Evolutionary conservation across 495 filamentous ascomycete genomes (phyloP).

Genomic region (Astrothelium subdiscretum): DNA sequence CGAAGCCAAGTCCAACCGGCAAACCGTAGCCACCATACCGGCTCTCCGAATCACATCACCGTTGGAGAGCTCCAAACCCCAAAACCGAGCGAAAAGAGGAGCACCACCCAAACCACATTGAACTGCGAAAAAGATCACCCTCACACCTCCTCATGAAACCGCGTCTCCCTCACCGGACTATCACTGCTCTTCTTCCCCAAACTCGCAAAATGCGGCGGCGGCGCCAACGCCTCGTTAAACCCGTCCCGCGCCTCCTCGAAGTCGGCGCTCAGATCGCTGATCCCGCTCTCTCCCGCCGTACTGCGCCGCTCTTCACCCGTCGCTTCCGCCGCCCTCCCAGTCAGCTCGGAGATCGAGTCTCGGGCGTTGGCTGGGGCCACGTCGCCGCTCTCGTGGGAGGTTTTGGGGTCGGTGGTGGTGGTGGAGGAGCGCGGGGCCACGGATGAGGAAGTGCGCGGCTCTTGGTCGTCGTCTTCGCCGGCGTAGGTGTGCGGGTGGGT

Average conservation of each 20-base stretch:
- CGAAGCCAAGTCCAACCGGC: background rate
- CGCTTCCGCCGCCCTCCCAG: background rate
- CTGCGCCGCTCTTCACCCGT: background rate
- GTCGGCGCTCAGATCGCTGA: conserved; percentile 7
- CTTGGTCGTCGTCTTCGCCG: conserved; percentile 13
- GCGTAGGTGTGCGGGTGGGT: background rate
- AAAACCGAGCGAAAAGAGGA: too few species aligned
- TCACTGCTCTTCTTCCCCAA: conserved; percentile 8
- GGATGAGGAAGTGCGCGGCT: background rate
- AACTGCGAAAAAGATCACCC: background rate
- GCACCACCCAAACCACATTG: too few species aligned
- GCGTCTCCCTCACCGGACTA: conserved; percentile 18
- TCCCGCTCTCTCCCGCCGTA: background rate
- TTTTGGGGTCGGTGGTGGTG: background rate
- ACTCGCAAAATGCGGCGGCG: conserved; percentile 15
- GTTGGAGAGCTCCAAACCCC: background rate
- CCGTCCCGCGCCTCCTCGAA: conserved; percentile 22
- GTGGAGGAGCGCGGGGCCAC: background rate
- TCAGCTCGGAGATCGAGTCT: background rate
- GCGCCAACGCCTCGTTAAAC: conserved; percentile 19
- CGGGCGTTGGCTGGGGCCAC: background rate
- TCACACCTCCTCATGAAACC: conserved; percentile 19
- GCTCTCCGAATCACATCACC: background rate
- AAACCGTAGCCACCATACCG: background rate
- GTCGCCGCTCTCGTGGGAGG: background rate